Conservation (phyloP, 23 red algal genomes). For the Gracilaria gracilis region DNA sequence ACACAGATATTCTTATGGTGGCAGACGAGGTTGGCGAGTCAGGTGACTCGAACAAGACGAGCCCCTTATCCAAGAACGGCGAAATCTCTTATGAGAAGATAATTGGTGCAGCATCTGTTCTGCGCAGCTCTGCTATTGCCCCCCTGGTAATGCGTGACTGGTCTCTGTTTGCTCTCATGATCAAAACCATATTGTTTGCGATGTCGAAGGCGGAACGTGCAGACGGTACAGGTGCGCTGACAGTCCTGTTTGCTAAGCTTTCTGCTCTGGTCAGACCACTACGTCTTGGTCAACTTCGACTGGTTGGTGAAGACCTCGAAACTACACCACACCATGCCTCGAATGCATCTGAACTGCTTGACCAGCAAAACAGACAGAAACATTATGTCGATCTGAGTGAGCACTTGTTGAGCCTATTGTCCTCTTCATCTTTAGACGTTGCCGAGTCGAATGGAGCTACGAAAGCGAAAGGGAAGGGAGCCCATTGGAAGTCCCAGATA, state of each 20-base stretch:
- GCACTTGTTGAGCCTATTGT: conserved; percentile 23
- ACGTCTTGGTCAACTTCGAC: too few relatives aligned
- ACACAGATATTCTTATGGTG: conserved; percentile 11
- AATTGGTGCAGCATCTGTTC: conserved; percentile 73
- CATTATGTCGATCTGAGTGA: conserved; percentile 45
- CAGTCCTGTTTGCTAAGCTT: conserved; percentile 69
- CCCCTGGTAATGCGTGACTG: conserved; percentile 82
- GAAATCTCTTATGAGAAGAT: conserved; percentile 73
- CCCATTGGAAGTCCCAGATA: conserved; percentile 78
- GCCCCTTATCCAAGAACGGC: background rate
- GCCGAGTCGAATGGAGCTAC: background rate
- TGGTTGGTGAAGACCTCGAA: too few relatives aligned
- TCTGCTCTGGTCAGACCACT: conserved; percentile 68
- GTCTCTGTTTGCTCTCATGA: conserved; percentile 56
- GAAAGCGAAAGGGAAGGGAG: conserved; percentile 18
- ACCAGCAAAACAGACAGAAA: background rate
- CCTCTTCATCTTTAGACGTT: background rate
- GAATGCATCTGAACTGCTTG: conserved; percentile 42
- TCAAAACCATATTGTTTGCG: conserved; percentile 42
- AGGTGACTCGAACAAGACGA: background rate
- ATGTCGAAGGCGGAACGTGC: conserved; percentile 74
- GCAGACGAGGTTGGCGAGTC: background rate
- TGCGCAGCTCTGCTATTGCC: conserved; percentile 65
- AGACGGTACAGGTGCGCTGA: conserved; percentile 62
- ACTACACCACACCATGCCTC: too few relatives aligned